Evolutionary conservation across 2,329 filamentous ascomycete species (phyloP).

Genomic region (Paecilomyces variotii): DNA sequence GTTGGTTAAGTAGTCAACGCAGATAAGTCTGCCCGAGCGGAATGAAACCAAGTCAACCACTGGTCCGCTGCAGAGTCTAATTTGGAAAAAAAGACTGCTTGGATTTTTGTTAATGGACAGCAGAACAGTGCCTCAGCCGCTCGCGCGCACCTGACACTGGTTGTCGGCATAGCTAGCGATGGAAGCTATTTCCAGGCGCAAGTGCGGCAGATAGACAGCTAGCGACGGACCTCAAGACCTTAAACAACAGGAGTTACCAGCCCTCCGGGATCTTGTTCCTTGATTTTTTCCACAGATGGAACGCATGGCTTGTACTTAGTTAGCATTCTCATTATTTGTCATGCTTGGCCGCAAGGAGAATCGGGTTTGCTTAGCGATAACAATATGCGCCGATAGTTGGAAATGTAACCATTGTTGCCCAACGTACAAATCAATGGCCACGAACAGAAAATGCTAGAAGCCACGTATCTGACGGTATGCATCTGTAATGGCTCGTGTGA

Average conservation of each 20-base stretch:
- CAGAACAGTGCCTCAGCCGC: background rate
- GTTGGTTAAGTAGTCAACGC: background rate
- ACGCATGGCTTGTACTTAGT: background rate
- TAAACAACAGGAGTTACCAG: background rate
- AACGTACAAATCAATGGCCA: background rate
- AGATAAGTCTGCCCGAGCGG: background rate
- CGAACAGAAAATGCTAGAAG: background rate
- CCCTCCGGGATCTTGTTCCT: background rate
- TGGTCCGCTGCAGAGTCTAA: background rate
- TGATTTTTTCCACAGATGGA: background rate
- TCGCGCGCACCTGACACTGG: background rate
- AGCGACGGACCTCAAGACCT: background rate
- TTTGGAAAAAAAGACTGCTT: background rate
- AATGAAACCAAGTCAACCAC: background rate
- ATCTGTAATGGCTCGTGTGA: background rate
- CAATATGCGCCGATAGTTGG: background rate
- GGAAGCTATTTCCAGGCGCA: background rate
- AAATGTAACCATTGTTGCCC: background rate
- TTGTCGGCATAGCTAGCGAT: background rate
- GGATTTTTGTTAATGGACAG: background rate
- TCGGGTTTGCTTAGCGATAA: background rate
- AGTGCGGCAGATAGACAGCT: background rate
- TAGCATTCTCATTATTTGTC: background rate
- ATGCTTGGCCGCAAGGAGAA: background rate
- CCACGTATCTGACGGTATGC: background rate